Conservation (phyloP, 108 stramenopile species). For the Cyclotella choctawhatcheeana region DNA sequence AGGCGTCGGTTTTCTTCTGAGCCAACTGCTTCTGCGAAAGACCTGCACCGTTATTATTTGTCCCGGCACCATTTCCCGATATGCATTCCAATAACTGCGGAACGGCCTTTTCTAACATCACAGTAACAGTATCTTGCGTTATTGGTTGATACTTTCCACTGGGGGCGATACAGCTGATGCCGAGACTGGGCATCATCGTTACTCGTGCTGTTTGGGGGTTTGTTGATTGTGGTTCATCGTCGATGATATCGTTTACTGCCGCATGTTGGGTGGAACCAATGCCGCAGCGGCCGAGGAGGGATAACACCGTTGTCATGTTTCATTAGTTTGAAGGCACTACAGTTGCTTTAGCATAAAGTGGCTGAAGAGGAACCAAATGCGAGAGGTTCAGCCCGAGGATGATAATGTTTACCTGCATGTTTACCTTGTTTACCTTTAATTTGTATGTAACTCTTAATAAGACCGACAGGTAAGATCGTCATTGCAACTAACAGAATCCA, state of each 20-base stretch:
- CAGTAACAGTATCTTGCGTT: neutral
- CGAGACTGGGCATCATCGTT: neutral
- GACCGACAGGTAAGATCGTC: no score
- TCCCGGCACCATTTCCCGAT: no score
- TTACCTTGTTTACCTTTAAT: no score
- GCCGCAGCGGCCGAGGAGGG: constrained; percentile 11
- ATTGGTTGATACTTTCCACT: constrained; percentile 21
- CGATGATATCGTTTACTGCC: neutral
- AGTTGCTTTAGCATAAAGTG: no score
- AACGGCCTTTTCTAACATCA: constrained; percentile 22
- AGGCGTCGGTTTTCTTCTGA: constrained; percentile 17
- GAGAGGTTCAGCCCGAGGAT: no score
- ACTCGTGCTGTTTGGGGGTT: neutral
- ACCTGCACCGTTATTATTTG: constrained; percentile 5
- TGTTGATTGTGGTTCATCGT: constrained; percentile 14
- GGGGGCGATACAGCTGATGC: constrained; percentile 13
- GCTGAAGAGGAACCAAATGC: no score
- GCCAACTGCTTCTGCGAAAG: no score
- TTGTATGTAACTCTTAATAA: no score
- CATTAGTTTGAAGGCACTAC: neutral
- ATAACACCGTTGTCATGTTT: neutral
- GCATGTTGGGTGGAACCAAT: neutral
- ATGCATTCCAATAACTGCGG: constrained; percentile 31
- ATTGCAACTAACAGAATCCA: no score
- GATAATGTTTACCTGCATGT: no score